Evolutionary conservation across 2,329 filamentous ascomycete species (phyloP), one percentile per base, ranked within the genome.

Genomic region (Sporothrix pseudoabietina): DNA sequence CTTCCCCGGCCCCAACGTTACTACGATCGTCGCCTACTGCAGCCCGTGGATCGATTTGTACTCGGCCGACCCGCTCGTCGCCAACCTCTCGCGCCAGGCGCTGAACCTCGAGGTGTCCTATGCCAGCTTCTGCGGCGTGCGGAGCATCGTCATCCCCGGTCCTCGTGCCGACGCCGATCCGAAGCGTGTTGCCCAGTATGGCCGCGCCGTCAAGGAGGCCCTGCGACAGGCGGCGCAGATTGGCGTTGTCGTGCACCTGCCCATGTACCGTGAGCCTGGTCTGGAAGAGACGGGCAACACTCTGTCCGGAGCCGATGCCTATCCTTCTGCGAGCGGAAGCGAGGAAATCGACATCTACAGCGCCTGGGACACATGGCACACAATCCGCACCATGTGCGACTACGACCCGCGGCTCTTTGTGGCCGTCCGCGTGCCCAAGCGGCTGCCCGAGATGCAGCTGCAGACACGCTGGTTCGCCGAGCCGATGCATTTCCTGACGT

Each of bases 301-400:
- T 49, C 82, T 92, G 14, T 86, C 88, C 7, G 81, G 82, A 5
- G 84, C 86, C 71, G 69, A 41, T 6, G 73, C 44, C 57, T 61
- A 57, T 79, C 12, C 78, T 80, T 77, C 81, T 69, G 75, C 80
- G 39, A 79, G 81, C 14, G 76, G 81, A 47, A 78, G 78, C 7
- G 83, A 84, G 44, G 86, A 89, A 30, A 83, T 91, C 74, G 91
- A 95, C 78, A 81, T 92, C 0, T 96, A 93, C 81, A 90, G 90
- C 71, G 87, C 91, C 2, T 99, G 97, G 97, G 94, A 98, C 82
- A 91, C 92, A 0, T 99, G 96, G 96, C 91, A 99, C 80, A 86
- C 91, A 30, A 92, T 99, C 78, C 88, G 96, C 71, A 91, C 90
- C 71, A 85, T 94, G 73, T 98, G 94, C 87, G 92, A 91, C 83